These are phyloP conservation scores for Solanum pimpinellifolium DNA, from an alignment of 257 asterid species.

Conservation along the genomic window DNA sequence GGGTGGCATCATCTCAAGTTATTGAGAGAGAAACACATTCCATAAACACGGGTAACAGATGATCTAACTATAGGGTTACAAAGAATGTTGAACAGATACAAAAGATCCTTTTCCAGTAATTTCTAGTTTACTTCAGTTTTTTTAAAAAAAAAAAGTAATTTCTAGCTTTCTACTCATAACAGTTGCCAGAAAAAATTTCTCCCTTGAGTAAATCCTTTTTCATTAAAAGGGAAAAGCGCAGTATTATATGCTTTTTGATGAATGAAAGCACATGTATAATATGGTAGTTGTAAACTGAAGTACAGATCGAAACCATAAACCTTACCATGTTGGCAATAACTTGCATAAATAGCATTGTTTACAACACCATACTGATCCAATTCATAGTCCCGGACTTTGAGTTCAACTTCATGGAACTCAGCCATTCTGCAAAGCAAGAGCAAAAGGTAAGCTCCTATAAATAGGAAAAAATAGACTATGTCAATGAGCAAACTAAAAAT, in stretches of 20 bases:
- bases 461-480: neutral
- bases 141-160: neutral
- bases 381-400: constrained; percentile 84
- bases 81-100: neutral
- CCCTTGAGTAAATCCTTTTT: neutral
- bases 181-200: neutral
- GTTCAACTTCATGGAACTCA: constrained; percentile 62
- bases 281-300: neutral
- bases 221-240: neutral
- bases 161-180: neutral
- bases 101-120: neutral
- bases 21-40: neutral
- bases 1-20: neutral
- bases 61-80: neutral
- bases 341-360: constrained; percentile 74
- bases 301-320: neutral
- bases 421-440: constrained; percentile 39
- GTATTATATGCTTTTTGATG: neutral
- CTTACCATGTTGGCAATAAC: constrained; percentile 95
- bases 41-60: neutral
- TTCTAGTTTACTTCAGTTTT: neutral
- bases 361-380: constrained; percentile 95
- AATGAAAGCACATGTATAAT: neutral
- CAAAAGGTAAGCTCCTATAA: neutral
- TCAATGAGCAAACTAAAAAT: neutral